Base-by-base conservation (phyloP, 2,329 filamentous ascomycete species). In the Sclerotinia trifoliorum region DNA sequence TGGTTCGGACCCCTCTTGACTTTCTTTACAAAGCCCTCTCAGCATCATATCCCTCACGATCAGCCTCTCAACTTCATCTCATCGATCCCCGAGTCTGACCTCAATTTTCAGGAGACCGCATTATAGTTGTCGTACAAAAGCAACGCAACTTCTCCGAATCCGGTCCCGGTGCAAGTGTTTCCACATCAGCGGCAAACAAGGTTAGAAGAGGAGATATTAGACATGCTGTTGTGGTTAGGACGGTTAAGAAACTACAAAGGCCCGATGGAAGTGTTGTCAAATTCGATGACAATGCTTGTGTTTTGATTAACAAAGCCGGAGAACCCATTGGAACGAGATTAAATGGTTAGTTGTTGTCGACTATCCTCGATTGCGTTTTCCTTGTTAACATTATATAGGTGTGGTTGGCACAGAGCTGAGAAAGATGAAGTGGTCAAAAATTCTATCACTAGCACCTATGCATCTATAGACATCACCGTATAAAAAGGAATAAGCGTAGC, bases 241-340 rank as follows among this genome's bases (percentile, higher is more conserved):
- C 94, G 49, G 88, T 84, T 76, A 96, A 98, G 82, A 90, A 94
- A 81, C 87, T 91, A 70, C 92, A 95, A 80, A 86, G 95, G 71
- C 87, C 88, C 44, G 95, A 99, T 82, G 95, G 95, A 65, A 94
- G 90, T 77, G 88, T 95, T 58, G 90, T 99, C 73, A 89, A 89
- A 74, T 99, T 99, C 79, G 95, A 96, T 80, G 95, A 99, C 81
- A 99, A 99, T 80, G 95, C 95, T 60, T 99, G 95, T 79, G 95
- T 99, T 57, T 83, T 99, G 74, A 91, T 99, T 80, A 98, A 96
- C 83, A 99, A 98, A 86, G 86, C 92, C 13, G 96, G 95, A 55
- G 95, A 99, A 79, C 95, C 95, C 32, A 92, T 99, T 74, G 95
- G 95, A 65, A 93, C 91, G 21, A 90, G 95, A 78, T 87, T 97